These are phyloP conservation scores for Pogostemon cablin DNA, from an alignment of 257 asterid genomes.

Conservation along the genomic window DNA sequence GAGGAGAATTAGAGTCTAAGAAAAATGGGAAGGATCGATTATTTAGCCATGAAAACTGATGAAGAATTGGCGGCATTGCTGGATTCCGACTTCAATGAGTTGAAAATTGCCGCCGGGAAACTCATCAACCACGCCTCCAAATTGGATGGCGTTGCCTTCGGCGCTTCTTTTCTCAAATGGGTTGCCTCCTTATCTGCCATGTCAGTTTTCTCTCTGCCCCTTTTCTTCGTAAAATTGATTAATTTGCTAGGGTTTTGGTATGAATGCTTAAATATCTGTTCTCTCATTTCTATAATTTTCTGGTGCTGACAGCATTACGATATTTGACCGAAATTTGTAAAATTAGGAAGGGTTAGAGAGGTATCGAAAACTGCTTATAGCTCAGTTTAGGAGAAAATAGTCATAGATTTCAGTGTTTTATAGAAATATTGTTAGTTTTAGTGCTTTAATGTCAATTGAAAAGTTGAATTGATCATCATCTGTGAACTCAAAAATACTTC, in stretches of 20 bases:
- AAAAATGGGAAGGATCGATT: slow-evolving; percentile 71
- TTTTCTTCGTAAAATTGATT: not conserved
- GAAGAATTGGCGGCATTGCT: slow-evolving; percentile 52
- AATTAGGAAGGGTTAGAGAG: too few relatives aligned
- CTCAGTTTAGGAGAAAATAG: not conserved
- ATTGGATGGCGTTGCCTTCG: slow-evolving; percentile 61
- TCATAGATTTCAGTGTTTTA: not conserved
- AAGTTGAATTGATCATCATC: not conserved
- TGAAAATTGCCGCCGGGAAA: slow-evolving; percentile 66
- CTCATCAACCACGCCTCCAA: slow-evolving; percentile 61
- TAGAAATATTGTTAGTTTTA: not conserved
- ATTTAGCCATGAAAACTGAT: slow-evolving; percentile 62
- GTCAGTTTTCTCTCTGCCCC: slow-evolving; percentile 38
- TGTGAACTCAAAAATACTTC: not conserved
- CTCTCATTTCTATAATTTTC: not conserved
- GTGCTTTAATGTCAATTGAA: not conserved
- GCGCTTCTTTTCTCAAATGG: slow-evolving; percentile 85
- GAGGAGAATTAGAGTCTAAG: not conserved
- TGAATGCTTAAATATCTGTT: not conserved
- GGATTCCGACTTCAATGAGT: slow-evolving; percentile 65
- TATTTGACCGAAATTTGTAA: not conserved
- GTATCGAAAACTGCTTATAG: not conserved
- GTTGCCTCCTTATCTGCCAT: slow-evolving; percentile 86
- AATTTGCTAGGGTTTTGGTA: not conserved
- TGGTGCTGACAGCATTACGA: not conserved